Percentiles rank a stretch among this genome's conserved stretches.
phyloP scores from a whole-genome alignment of 805 yeast genomes.

The Ogataea corticis region DNA sequence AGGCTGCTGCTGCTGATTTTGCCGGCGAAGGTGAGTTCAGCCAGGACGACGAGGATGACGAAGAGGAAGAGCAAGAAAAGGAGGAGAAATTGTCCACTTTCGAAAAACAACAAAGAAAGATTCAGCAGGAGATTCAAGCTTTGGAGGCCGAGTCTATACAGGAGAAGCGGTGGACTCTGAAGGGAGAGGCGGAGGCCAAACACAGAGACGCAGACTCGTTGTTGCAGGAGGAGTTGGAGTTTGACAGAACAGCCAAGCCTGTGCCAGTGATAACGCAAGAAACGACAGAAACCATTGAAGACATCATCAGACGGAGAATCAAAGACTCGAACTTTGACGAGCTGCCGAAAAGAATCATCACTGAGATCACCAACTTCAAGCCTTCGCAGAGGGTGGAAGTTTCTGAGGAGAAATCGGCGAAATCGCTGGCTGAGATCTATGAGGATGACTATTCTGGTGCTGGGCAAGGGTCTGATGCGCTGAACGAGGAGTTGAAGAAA shows the following conservation, averaged over 20 bases:
- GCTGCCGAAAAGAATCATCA: conserved; percentile 67
- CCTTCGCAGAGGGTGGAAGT: conserved; percentile 59
- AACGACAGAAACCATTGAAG: conserved; percentile 83
- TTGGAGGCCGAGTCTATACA: conserved; percentile 87
- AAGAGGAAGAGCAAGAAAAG: conserved; percentile 40
- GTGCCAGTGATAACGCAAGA: conserved; percentile 94
- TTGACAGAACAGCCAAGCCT: conserved; percentile 92
- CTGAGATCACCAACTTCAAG: conserved; percentile 64
- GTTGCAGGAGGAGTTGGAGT: conserved; percentile 77
- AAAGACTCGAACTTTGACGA: conserved; percentile 79
- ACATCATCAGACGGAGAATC: conserved; percentile 81
- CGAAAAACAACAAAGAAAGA: conserved; percentile 76
- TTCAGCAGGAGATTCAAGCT: conserved; percentile 73
- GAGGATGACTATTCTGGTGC: conserved; percentile 75
- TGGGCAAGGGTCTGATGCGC: conserved; percentile 31
- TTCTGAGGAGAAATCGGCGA: conserved; percentile 78
- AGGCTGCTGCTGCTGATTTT: conserved; percentile 62
- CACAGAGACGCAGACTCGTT: conserved; percentile 85
- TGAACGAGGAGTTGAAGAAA: conserved; percentile 61
- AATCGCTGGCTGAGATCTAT: conserved; percentile 88
- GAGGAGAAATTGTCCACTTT: conserved; percentile 61
- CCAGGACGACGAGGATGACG: conserved; percentile 33
- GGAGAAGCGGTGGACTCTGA: conserved; percentile 90
- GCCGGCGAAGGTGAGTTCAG: conserved; percentile 46
- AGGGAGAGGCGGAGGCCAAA: conserved; percentile 84